Evolutionary conservation across 257 asterid species (phyloP).

Genomic region (Przewalskia tangutica): DNA sequence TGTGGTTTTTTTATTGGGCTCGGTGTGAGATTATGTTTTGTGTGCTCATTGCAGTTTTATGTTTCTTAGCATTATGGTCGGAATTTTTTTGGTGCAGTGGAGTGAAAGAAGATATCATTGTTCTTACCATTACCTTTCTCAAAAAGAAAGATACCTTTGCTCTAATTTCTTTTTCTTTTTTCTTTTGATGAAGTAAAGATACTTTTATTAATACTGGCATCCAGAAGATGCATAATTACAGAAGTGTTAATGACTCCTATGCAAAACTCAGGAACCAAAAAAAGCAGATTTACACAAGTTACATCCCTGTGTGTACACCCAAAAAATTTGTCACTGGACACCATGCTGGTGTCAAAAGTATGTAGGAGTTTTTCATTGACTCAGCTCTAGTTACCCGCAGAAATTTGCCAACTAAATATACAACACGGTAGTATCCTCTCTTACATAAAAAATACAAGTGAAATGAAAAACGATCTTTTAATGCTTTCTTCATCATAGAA

Average conservation of each 20-base stretch:
- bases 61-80: not conserved
- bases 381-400: not conserved
- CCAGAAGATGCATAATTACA: not conserved
- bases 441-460: not conserved
- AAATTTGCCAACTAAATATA: not conserved
- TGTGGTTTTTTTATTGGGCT: not conserved
- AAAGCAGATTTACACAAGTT: not conserved
- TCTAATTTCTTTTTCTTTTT: not conserved
- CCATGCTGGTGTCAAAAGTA: not conserved
- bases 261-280: not conserved
- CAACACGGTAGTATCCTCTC: not conserved
- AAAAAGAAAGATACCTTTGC: not conserved
- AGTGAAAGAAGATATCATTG: not conserved
- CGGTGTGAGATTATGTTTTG: not conserved
- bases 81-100: not conserved
- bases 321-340: not conserved
- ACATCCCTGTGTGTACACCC: not conserved
- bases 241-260: not conserved
- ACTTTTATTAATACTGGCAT: not conserved
- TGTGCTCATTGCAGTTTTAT: not conserved
- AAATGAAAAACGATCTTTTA: not conserved
- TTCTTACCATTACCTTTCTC: not conserved
- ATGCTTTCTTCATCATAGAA: not conserved
- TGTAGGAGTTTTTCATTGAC: not conserved
- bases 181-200: not conserved